These are phyloP conservation scores for Wickerhamomyces tratensis DNA, from an alignment of 805 yeast genomes.

Conservation along the genomic window DNA sequence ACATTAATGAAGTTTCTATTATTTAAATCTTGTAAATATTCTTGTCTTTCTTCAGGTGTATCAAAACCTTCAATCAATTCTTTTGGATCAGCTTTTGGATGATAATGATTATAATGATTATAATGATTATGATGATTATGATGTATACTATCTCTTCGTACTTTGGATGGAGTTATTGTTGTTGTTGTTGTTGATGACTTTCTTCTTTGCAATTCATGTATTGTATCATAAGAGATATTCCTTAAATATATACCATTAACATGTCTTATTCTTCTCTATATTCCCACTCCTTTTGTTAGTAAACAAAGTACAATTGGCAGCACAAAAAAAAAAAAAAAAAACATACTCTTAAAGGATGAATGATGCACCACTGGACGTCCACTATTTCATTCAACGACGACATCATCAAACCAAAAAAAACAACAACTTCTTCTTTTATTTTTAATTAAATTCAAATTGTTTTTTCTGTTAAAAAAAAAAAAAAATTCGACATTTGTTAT, in stretches of 20 bases:
- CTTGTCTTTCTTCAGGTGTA: constrained; percentile 18
- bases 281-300: no score
- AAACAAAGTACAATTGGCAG: no score
- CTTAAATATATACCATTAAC: background rate
- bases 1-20: constrained; percentile 19
- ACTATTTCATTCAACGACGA: background rate
- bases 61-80: constrained; percentile 5
- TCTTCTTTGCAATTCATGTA: background rate
- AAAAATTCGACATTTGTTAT: no score
- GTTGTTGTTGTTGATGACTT: background rate
- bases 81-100: constrained; percentile 3
- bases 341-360: background rate
- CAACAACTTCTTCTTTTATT: no score
- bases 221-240: background rate
- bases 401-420: background rate
- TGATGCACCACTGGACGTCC: background rate
- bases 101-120: no score
- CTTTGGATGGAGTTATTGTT: background rate
- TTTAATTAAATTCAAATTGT: no score
- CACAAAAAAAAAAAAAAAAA: no score
- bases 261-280: constrained; percentile 1
- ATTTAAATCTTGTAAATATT: constrained; percentile 19
- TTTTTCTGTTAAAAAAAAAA: no score
- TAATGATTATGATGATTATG: constrained; percentile 3
- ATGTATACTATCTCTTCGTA: background rate